Percentiles rank a stretch among this genome's conserved stretches.
Conservation (phyloP, 192 early-diverging fungal genomes). For the Haplosporangium gracile region DNA sequence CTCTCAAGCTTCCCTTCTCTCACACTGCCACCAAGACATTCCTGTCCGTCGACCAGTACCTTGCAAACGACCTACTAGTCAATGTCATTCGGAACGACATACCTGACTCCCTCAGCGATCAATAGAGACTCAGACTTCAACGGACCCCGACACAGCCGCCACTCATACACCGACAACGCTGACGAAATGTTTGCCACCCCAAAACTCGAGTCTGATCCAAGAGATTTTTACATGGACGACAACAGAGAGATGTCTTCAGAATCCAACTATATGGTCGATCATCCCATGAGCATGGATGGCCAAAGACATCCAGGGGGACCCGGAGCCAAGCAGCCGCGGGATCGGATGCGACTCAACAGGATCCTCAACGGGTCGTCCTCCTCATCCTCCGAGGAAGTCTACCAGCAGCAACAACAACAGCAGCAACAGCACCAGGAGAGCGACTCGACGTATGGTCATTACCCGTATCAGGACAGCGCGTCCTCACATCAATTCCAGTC, state of each 20-base stretch:
- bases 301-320: constrained; percentile 14
- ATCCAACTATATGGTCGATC: constrained; percentile 17
- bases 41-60: neutral
- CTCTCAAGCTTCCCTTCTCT: neutral
- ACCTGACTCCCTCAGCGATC: constrained; percentile 35
- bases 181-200: constrained; percentile 49
- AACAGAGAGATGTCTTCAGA: constrained; percentile 34
- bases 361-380: constrained; percentile 44
- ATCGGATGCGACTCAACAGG: constrained; percentile 51
- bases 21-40: neutral
- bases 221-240: constrained; percentile 50
- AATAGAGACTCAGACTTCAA: constrained; percentile 30
- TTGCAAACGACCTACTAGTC: neutral
- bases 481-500: constrained; percentile 32
- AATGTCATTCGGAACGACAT: constrained; percentile 50
- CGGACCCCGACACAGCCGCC: constrained; percentile 20
- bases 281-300: constrained; percentile 1
- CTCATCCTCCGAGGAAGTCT: constrained; percentile 16
- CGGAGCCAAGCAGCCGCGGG: constrained; percentile 54
- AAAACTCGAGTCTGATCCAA: constrained; percentile 43
- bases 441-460: constrained; percentile 14
- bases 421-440: constrained; percentile 15
- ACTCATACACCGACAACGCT: constrained; percentile 31
- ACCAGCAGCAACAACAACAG: constrained; percentile 17
- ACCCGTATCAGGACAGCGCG: constrained; percentile 37